Evolutionary conservation across 1,284 basidiomycete genomes (phyloP).

Genomic region (Leccinum solheimii): DNA sequence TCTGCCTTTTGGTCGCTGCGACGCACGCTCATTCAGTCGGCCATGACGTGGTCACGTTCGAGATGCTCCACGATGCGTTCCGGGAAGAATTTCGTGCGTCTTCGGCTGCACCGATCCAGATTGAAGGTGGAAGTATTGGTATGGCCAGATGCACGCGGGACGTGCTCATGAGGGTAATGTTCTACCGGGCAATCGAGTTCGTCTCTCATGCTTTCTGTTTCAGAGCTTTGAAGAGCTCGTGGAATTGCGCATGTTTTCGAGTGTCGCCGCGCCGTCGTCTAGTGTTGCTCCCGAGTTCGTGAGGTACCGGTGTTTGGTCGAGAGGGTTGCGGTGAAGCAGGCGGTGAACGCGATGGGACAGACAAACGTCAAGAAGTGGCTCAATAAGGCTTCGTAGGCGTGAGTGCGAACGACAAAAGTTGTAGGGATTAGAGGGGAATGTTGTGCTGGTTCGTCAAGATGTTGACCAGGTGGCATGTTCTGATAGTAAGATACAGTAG

Average conservation of each 20-base stretch:
- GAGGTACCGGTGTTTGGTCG: slow-evolving; percentile 61
- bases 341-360: slow-evolving; percentile 67
- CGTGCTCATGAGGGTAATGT: slow-evolving; percentile 61
- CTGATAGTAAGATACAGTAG: not conserved
- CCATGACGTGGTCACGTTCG: slow-evolving; percentile 72
- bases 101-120: slow-evolving; percentile 67
- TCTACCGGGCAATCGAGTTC: not conserved
- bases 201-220: slow-evolving; percentile 12
- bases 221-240: slow-evolving; percentile 73
- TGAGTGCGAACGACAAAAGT: not conserved
- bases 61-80: slow-evolving; percentile 73
- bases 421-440: too few relatives aligned
- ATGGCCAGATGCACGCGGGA: slow-evolving; percentile 66
- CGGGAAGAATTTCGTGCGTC: slow-evolving; percentile 67
- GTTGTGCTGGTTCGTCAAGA: too few relatives aligned
- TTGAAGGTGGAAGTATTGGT: slow-evolving; percentile 71
- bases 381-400: slow-evolving; percentile 48
- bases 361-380: slow-evolving; percentile 75
- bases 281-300: slow-evolving; percentile 61
- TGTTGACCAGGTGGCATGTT: not conserved
- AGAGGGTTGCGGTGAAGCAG: slow-evolving; percentile 58
- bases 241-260: slow-evolving; percentile 51
- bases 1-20: slow-evolving; percentile 75
- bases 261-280: slow-evolving; percentile 45
- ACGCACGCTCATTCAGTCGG: slow-evolving; percentile 64